Evolutionary conservation across 129 eudicot species (phyloP), one percentile per base, ranked within the genome.

Genomic region (Erigeron canadensis): DNA sequence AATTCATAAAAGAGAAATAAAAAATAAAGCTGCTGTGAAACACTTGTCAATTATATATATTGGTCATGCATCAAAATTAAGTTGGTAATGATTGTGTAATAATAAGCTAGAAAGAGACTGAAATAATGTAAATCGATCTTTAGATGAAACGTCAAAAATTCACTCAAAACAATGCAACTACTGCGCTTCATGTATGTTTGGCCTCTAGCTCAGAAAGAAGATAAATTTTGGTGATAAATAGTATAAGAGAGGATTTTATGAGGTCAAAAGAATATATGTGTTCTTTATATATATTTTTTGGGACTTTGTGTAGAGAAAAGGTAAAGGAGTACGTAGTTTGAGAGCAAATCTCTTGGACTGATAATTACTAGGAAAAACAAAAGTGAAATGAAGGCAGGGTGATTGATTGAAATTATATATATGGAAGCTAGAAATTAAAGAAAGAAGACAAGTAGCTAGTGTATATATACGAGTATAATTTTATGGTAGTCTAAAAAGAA

Each of bases 121-220:
- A 54, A 67, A 39, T 23, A 67, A 39, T 23, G 44, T 23, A 72
- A 16, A 57, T n/a, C n/a, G n/a, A n/a, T 57, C 54, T 51, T 74
- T 46, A 46, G 15, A 57, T 47, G 72, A 82, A 75, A 80, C 82
- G 82, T 79, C 78, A 83, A 86, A 53, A 59, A 68, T 56, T 70
- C 86, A 86, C 88, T 83, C 75, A 83, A 73, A 74, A 66, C 80
- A 86, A 86, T 86, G 86, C 91, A 86, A 70, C 28, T 63, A n/a
- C n/a, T n/a, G n/a, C n/a, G 17, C 17, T 59, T 54, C 10, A 59
- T 42, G 8, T 18, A 59, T 42, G 8, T 18, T 22, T 55, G 43
- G 67, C 67, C 45, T 28, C 21, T 15, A 53, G 67, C 57, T 67
- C 50, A 66, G 3, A 63, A 81, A 54, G 60, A 67, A 46, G 70